Evolutionary conservation across 2,329 filamentous ascomycete species (phyloP), one percentile per base, ranked within the genome.

Genomic region (Colletotrichum tropicale): DNA sequence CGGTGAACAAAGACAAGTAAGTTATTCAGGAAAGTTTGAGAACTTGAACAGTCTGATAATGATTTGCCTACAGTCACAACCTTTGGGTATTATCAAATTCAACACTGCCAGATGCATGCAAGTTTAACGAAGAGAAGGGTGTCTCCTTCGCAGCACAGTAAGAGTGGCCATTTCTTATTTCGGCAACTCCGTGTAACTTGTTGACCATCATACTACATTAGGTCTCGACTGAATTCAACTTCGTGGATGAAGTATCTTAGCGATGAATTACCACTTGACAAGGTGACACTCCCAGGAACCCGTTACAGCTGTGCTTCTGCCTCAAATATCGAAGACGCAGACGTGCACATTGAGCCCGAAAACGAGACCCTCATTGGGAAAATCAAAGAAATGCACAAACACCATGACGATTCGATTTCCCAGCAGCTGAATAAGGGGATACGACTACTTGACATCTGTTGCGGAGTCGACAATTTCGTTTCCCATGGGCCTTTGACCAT

Each of bases 201-300:
- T 1, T 48, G 5, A 48, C 13, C 18, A 26, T 56, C 21, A 0
- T 24, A 16, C 4, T 4, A 1, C 18, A 13, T 3, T 52, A 58
- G 55, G 26, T 6, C 13, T 9, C 13, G 2, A 12, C 3, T 58
- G 21, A 58, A 24, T 16, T 24, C 56, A 12, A 32, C 43, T 15
- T 64, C 38, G 4, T 74, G 71, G 71, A 74, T 74, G 71, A 64
- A 30, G 5, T 55, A 38, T 18, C 32, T 74, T 24, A n/a, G 36
- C 12, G 32, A 32, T 10, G 32, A 65, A 1, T 5, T 43, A 9
- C 55, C n/a, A n/a, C 36, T 70, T 8, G 43, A 58, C 12, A 55
- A 48, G 13, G 55, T 74, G 24, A 70, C 66, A 8, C 32, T 74
- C 4, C 66, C 71, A 7, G 71, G 71, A 10, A 74, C 66, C 18